Conservation (phyloP, 2,329 filamentous ascomycete species). For the Xylariomycetidae sp. region DNA sequence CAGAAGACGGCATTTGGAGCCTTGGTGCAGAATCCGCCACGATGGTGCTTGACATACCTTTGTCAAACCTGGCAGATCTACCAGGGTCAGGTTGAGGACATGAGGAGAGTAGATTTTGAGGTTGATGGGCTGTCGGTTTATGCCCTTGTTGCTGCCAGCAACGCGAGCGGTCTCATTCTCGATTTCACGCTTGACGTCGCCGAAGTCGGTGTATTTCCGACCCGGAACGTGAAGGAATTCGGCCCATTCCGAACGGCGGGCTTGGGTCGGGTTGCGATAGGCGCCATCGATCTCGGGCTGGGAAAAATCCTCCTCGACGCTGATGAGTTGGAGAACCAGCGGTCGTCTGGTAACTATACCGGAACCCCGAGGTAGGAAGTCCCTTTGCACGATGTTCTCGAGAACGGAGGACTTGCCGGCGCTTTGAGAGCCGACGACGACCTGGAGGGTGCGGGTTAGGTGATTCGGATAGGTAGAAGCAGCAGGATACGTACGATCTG, state of each 20-base stretch:
- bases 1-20: too few relatives aligned
- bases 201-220: slow-evolving; percentile 84
- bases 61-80: slow-evolving; percentile 91
- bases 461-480: slow-evolving; percentile 5
- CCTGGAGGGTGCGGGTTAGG: slow-evolving; percentile 45
- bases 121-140: slow-evolving; percentile 96
- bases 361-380: slow-evolving; percentile 92
- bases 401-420: slow-evolving; percentile 97
- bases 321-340: slow-evolving; percentile 96
- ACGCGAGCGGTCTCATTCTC: slow-evolving; percentile 95
- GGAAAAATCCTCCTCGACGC: slow-evolving; percentile 72
- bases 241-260: slow-evolving; percentile 68
- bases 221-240: slow-evolving; percentile 95
- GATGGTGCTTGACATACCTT: slow-evolving; percentile 73
- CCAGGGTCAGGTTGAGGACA: slow-evolving; percentile 90
- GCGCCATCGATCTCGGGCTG: slow-evolving; percentile 60
- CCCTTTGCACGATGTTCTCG: slow-evolving; percentile 96
- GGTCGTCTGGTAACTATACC: slow-evolving; percentile 94
- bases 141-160: slow-evolving; percentile 91
- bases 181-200: slow-evolving; percentile 90
- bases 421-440: slow-evolving; percentile 96
- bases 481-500: slow-evolving; percentile 71
- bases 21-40: too few relatives aligned
- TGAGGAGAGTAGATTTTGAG: slow-evolving; percentile 97
- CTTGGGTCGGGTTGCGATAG: slow-evolving; percentile 71